Percentiles rank a stretch among this genome's conserved stretches.
Conservation (phyloP, 192 early-diverging fungal genomes). For the Coemansia sp. region DNA sequence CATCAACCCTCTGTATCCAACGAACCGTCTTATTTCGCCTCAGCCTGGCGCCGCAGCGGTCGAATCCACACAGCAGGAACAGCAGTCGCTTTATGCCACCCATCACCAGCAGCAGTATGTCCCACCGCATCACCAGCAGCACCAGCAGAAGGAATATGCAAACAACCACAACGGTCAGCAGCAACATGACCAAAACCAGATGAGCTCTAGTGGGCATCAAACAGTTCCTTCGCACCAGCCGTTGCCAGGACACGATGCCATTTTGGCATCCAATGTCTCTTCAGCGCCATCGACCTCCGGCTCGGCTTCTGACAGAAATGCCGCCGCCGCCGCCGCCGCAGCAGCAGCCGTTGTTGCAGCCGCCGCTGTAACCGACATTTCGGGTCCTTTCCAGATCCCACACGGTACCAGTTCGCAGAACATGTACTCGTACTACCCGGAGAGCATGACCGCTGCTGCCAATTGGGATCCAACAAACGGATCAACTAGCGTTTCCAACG, state of each 20-base stretch:
- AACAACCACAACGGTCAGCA: slow-evolving; percentile 5
- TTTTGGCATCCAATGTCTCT: background rate
- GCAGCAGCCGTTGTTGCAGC: slow-evolving; percentile 36
- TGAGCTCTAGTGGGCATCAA: background rate
- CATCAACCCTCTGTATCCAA: slow-evolving; percentile 46
- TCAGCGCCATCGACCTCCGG: background rate
- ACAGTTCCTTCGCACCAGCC: slow-evolving; percentile 42
- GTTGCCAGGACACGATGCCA: slow-evolving; percentile 4
- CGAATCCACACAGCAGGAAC: background rate
- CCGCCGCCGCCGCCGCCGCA: slow-evolving; percentile 6
- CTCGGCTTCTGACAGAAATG: background rate
- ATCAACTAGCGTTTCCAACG: slow-evolving; percentile 17
- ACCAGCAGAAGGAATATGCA: background rate
- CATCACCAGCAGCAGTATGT: slow-evolving; percentile 15
- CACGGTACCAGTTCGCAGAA: slow-evolving; percentile 2
- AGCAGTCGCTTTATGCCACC: slow-evolving; percentile 18
- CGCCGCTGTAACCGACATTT: slow-evolving; percentile 38
- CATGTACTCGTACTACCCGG: slow-evolving; percentile 48
- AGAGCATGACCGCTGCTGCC: slow-evolving; percentile 13
- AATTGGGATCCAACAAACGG: slow-evolving; percentile 19
- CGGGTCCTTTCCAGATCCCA: slow-evolving; percentile 45
- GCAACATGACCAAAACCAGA: background rate
- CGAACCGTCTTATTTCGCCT: slow-evolving; percentile 33
- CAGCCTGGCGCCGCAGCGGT: slow-evolving; percentile 2
- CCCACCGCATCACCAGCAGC: slow-evolving; percentile 16